Base-by-base conservation (phyloP, 805 yeast genomes). In the Osmozyma mogii region DNA sequence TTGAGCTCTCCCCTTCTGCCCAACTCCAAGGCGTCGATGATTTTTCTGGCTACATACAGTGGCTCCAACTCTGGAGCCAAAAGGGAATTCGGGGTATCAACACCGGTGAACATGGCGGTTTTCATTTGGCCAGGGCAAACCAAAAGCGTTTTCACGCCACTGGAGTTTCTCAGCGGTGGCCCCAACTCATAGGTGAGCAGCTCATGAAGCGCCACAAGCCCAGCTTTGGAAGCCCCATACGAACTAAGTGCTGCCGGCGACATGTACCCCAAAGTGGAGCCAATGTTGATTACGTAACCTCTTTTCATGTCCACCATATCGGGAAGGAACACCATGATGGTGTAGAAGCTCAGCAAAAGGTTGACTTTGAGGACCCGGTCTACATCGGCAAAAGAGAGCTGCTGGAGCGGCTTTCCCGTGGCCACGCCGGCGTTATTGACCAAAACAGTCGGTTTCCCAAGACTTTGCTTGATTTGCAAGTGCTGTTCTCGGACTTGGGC, bases 221-320 rank as follows among this genome's bases (percentile, higher is more conserved):
- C 96, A 0, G 94, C 78, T 50, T 89, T 89, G 10, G 94, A 72
- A 0, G 96, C 95, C 0, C 95, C 95, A 48, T 89, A 89, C 0
- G 82, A 82, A 25, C 78, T 78, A 34, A 84, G 62, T 14, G 80
- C 64, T 7, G 94, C 88, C 0, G 96, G 96, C 0, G 92, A 70
- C 64, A 83, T 68, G 39, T 79, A 77, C 0, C 96, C 96, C 31
- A 89, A 60, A 0, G 84, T 87, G 0, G 95, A 84, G 0, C 94
- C 84, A 22, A 89, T 63, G 3, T 87, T 83, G 18, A 88, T 75
- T 13, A 89, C 66, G 49, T 76, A 82, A 0, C 96, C 96, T 25
- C 89, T 58, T 34, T 66, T 61, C 13, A 49, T 36, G 13, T 41
- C 49, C 2, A 83, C 38, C 89, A 89, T 84, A 23, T 58, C 72